These are phyloP conservation scores for Scolecobasidium constrictum DNA, from an alignment of 2,329 filamentous ascomycete species.

Conservation along the genomic window DNA sequence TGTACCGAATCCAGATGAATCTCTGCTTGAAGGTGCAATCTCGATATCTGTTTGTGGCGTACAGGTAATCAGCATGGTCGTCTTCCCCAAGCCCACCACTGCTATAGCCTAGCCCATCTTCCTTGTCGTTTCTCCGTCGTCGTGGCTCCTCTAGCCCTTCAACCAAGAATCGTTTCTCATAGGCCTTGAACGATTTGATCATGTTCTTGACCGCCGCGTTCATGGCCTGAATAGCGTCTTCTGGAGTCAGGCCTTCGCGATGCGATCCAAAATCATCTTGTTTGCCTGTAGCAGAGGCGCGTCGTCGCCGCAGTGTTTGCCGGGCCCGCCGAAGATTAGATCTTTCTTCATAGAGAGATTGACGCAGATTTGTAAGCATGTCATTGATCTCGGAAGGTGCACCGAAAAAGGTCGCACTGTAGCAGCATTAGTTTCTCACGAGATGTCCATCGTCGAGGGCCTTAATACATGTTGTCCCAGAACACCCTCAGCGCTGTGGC, in stretches of 20 bases:
- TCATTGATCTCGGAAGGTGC: slow-evolving; percentile 28
- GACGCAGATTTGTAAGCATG: slow-evolving; percentile 28
- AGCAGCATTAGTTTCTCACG: not conserved
- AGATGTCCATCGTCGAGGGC: too few species aligned
- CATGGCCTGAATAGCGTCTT: slow-evolving; percentile 18
- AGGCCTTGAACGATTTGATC: slow-evolving; percentile 23
- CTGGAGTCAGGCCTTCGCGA: slow-evolving; percentile 6
- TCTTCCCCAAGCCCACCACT: slow-evolving; percentile 16
- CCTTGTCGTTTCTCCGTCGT: slow-evolving; percentile 4
- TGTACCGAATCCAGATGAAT: slow-evolving; percentile 25
- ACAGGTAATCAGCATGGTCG: slow-evolving; percentile 21
- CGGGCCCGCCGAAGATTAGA: slow-evolving; percentile 21
- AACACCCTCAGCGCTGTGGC: slow-evolving; percentile 31
- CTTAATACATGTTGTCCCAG: slow-evolving; percentile 24
- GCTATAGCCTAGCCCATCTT: slow-evolving; percentile 12
- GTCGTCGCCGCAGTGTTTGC: slow-evolving; percentile 14
- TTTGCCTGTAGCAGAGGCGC: slow-evolving; percentile 8
- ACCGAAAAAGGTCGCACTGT: slow-evolving; percentile 20
- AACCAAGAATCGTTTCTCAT: slow-evolving; percentile 28
- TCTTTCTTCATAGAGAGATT: slow-evolving; percentile 30
- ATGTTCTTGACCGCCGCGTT: slow-evolving; percentile 23
- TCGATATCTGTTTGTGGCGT: slow-evolving; percentile 20
- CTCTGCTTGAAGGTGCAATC: slow-evolving; percentile 23
- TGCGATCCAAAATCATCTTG: slow-evolving; percentile 9
- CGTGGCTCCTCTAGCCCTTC: slow-evolving; percentile 17